These are phyloP conservation scores for Daldinia childiae DNA, from an alignment of 495 filamentous ascomycete species.

Conservation along the genomic window DNA sequence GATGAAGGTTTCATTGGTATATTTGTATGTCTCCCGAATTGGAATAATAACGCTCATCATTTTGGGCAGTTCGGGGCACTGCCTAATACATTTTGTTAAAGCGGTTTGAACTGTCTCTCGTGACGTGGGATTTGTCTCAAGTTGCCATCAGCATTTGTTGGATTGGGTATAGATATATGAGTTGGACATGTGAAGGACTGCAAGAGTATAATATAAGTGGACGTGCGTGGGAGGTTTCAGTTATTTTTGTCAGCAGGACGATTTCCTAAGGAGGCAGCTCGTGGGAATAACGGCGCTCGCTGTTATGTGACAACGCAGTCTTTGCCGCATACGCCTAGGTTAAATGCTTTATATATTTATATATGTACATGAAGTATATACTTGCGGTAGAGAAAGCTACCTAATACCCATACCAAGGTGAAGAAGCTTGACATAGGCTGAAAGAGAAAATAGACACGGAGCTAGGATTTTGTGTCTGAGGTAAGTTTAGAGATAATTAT, in stretches of 20 bases:
- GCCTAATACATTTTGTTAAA: conserved; percentile 3
- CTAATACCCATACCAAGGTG: background rate
- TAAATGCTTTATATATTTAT: background rate
- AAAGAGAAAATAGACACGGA: background rate
- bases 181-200: background rate
- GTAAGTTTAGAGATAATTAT: conserved; percentile 1
- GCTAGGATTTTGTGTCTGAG: background rate
- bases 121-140: conserved; percentile 31
- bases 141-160: background rate
- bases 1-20: background rate
- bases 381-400: no score
- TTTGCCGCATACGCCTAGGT: conserved; percentile 7
- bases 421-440: background rate
- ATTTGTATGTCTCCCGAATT: background rate
- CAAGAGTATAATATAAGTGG: conserved; percentile 18
- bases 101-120: conserved; percentile 1
- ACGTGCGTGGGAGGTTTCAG: conserved; percentile 22
- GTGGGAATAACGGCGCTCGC: background rate
- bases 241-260: conserved; percentile 25
- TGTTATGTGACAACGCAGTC: background rate
- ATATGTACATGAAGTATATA: background rate
- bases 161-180: conserved; percentile 13
- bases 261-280: conserved; percentile 32
- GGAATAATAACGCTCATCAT: conserved; percentile 18
- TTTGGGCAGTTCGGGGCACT: conserved; percentile 9